Base-by-base conservation (phyloP, 176 grass and related monocot species). In the Saccharum officinarum region DNA sequence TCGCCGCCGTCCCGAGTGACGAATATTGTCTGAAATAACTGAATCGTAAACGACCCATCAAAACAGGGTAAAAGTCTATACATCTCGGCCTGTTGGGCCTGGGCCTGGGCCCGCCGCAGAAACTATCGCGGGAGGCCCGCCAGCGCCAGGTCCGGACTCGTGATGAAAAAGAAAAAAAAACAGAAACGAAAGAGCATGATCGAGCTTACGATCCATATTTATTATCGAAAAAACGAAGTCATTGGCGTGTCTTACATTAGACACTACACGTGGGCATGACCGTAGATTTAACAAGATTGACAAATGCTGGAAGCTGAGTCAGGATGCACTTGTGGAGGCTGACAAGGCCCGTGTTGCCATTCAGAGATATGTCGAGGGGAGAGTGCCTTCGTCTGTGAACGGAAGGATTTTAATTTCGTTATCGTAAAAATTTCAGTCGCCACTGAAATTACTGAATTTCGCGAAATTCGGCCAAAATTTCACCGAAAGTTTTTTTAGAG, bases 381-480 rank as follows among this genome's bases (percentile, higher is more conserved):
- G 67, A 79, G 75, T 85, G 16, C 83, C 83, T 33, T 62, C 38
- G 16, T 79, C 22, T 41, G 26, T 85, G 5, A 79, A 71, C n/a
- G n/a, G n/a, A n/a, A n/a, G n/a, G n/a, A n/a, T n/a, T n/a, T n/a
- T n/a, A n/a, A n/a, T n/a, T n/a, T n/a, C n/a, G n/a, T n/a, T n/a
- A n/a, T n/a, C n/a, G n/a, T n/a, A n/a, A n/a, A n/a, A n/a, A n/a
- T n/a, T n/a, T n/a, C n/a, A n/a, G n/a, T n/a, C n/a, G n/a, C n/a
- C n/a, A n/a, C n/a, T n/a, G n/a, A n/a, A n/a, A n/a, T n/a, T n/a
- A n/a, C n/a, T n/a, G n/a, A n/a, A n/a, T n/a, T n/a, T n/a, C n/a
- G n/a, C n/a, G n/a, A n/a, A n/a, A n/a, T n/a, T n/a, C n/a, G n/a
- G n/a, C n/a, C n/a, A n/a, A n/a, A n/a, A n/a, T n/a, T n/a, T n/a